Conservation (phyloP, 495 filamentous ascomycete genomes). For the Eremomyces bilateralis region DNA sequence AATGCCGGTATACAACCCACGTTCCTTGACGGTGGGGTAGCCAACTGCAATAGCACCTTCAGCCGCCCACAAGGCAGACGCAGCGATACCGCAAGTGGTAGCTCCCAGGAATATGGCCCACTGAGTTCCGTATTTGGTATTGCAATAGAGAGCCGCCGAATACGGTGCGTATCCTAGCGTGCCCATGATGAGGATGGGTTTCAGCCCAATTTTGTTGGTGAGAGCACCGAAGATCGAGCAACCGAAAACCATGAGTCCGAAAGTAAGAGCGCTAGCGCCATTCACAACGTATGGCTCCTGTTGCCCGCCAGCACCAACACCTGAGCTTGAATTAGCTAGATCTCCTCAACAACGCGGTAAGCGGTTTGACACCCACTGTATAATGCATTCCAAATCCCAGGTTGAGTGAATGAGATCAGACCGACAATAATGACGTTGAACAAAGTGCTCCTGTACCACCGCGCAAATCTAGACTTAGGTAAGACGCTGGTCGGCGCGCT, state of each 20-base stretch:
- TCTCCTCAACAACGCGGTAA: too few relatives aligned
- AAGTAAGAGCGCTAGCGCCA: slow-evolving; percentile 35
- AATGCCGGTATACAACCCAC: slow-evolving; percentile 31
- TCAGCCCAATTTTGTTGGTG: slow-evolving; percentile 30
- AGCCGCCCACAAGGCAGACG: slow-evolving; percentile 45
- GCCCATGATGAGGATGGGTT: slow-evolving; percentile 38
- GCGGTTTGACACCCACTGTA: too few relatives aligned
- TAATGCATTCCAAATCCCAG: too few relatives aligned
- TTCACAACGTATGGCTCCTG: slow-evolving; percentile 34
- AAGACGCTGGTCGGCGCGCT: too few relatives aligned
- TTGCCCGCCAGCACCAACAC: slow-evolving; percentile 36
- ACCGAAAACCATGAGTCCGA: slow-evolving; percentile 32
- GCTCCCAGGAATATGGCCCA: slow-evolving; percentile 44
- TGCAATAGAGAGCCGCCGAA: slow-evolving; percentile 41
- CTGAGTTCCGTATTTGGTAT: slow-evolving; percentile 38
- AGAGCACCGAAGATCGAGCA: slow-evolving; percentile 30
- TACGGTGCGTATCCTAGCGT: slow-evolving; percentile 45
- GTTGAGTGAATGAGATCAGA: too few relatives aligned
- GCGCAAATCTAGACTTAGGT: too few relatives aligned
- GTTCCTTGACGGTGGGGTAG: slow-evolving; percentile 40
- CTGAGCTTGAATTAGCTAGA: too few relatives aligned
- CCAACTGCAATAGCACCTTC: slow-evolving; percentile 42
- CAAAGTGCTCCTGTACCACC: too few relatives aligned
- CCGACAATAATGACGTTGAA: too few relatives aligned
- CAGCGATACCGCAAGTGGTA: slow-evolving; percentile 39